Base-by-base conservation (phyloP, 345 rosid species). In the Kernera saxatilis region DNA sequence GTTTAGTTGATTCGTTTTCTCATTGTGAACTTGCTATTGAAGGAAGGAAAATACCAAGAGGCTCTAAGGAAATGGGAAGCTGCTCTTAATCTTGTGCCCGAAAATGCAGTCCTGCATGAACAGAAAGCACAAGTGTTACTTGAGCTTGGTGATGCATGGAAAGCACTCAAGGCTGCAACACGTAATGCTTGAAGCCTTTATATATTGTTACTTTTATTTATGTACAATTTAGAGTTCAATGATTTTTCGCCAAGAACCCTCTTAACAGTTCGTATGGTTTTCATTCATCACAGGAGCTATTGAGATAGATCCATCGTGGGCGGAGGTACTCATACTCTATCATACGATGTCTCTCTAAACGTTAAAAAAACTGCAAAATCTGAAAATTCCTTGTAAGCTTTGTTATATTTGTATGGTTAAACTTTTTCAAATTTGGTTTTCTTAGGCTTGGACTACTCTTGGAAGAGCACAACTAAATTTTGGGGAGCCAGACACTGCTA, bases 391-490 rank as follows among this genome's bases (percentile, higher is more conserved):
- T 39, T 55, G 12, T 30, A 17, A 29, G 56, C 39, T 52, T 17
- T 52, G 21, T 36, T 56, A 13, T 19, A 18, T 25, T 25, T 21
- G 29, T 39, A 21, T 50, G 26, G 44, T 30, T 18, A 23, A 50
- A 33, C 27, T 25, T 8, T 27, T 21, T 36, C 43, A 19, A 37
- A 2, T 49, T 66, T 56, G 40, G n/a, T 63, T 21, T 55, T 79
- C 29, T 62, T 74, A 93, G 98, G 97, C 91, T 15, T 88, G 98
- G 96, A 43, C 84, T 76, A 90, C 98, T 43, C 97, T 93, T 59
- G 97, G 96, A 74, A 88, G 97, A 78, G 88, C 98, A 44, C 97
- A 93, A 67, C 80, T 93, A 18, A 93, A 93, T 81, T 93, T 86
- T 37, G 97, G 98, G 69, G 97, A 93, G 79, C 97, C 93, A 5